phyloP scores from a whole-genome alignment of 148 eudicot genomes.

The Vaccinium corymbosum region DNA sequence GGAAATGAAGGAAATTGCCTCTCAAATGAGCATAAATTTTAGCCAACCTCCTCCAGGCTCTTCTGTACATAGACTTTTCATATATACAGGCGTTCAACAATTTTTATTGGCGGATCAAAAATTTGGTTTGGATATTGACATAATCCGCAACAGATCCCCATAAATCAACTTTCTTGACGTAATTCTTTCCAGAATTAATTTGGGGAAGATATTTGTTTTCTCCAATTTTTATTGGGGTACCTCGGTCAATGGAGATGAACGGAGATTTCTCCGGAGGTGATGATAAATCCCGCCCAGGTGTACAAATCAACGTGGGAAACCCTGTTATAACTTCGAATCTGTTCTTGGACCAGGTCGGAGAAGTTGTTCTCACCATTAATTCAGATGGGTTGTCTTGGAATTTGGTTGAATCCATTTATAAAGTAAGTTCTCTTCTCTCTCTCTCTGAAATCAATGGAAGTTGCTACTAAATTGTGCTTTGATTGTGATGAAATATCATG shows the following conservation, averaged over 20 bases:
- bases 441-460: not conserved
- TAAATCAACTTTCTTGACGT: not conserved
- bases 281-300: not conserved
- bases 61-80: not conserved
- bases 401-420: conserved; percentile 21
- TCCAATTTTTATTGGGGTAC: not conserved
- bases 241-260: conserved; percentile 3
- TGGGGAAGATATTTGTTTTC: not conserved
- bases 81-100: not conserved
- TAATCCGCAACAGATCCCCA: not conserved
- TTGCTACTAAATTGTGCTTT: not conserved
- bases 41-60: not conserved
- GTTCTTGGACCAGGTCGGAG: conserved; percentile 50
- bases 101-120: not conserved
- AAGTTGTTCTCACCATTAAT: conserved; percentile 44
- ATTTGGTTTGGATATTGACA: not conserved
- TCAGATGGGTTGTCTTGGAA: conserved; percentile 52
- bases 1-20: not conserved
- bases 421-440: conserved; percentile 25
- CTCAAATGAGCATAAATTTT: not conserved
- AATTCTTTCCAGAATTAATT: not conserved
- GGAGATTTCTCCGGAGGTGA: conserved; percentile 5
- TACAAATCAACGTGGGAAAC: conserved; percentile 16
- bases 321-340: conserved; percentile 24
- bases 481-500: not conserved